Conservation (phyloP, 345 rosid genomes). For the Psidium friedrichsthalianum region DNA sequence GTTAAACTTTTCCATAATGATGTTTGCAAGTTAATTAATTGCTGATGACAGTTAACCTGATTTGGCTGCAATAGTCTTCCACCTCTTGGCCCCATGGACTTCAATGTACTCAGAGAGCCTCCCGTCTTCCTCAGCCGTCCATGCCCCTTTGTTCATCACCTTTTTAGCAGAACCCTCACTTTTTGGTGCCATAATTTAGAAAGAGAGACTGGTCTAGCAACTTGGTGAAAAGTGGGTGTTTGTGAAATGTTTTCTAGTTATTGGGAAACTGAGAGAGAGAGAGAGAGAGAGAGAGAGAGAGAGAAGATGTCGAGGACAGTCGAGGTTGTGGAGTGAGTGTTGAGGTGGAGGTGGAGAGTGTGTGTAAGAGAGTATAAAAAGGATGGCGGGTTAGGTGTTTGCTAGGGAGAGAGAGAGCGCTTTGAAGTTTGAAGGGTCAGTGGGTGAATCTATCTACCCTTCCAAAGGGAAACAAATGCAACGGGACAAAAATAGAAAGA, state of each 20-base stretch:
- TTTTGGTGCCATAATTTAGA: constrained; percentile 26
- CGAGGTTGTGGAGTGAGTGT: neutral
- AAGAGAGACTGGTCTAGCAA: neutral
- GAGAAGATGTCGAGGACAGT: neutral
- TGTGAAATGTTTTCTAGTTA: neutral
- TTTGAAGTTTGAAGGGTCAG: constrained; percentile 15
- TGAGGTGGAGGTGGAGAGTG: neutral
- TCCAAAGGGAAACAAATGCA: neutral
- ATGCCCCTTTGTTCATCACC: constrained; percentile 37
- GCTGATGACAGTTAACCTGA: constrained; percentile 21
- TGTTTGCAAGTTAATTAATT: neutral
- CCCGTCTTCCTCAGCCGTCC: constrained; percentile 54
- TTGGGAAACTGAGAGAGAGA: neutral
- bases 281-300: neutral
- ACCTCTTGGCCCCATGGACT: constrained; percentile 45
- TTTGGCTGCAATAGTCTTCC: constrained; percentile 38
- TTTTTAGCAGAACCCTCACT: constrained; percentile 11
- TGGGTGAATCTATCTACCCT: constrained; percentile 1
- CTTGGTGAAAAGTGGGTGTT: neutral
- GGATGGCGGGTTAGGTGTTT: neutral
- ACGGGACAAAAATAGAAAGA: neutral
- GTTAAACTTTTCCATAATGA: neutral
- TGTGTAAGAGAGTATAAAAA: neutral
- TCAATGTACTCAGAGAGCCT: constrained; percentile 38
- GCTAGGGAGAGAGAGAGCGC: neutral